These are phyloP conservation scores for Salvia splendens DNA, from an alignment of 257 asterid species.

Conservation along the genomic window DNA sequence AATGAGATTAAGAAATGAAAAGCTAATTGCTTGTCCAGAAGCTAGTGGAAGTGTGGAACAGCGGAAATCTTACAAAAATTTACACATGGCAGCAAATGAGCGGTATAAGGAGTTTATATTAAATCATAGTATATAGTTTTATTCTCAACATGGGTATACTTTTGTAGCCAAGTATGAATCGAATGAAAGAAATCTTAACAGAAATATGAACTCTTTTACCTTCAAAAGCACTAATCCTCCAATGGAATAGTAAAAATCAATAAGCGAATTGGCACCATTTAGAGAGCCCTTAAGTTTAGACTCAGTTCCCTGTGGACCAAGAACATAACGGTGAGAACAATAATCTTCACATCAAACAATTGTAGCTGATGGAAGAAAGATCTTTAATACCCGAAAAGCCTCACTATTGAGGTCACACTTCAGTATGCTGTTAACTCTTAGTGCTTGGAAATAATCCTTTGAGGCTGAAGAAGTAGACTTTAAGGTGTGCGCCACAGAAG, in stretches of 20 bases:
- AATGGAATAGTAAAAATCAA: slow-evolving; percentile 68
- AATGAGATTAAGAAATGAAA: not conserved
- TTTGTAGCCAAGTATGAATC: not conserved
- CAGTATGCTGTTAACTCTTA: slow-evolving; percentile 64
- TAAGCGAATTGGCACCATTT: slow-evolving; percentile 58
- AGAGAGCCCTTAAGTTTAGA: slow-evolving; percentile 64
- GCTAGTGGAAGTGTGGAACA: slow-evolving; percentile 12
- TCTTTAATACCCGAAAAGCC: slow-evolving; percentile 52
- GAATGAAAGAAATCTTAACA: not conserved
- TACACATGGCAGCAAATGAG: not conserved
- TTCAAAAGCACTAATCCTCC: slow-evolving; percentile 71
- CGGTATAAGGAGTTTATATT: not conserved
- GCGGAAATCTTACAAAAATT: not conserved
- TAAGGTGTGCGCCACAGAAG: slow-evolving; percentile 57
- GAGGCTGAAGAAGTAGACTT: slow-evolving; percentile 54
- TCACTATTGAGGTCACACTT: slow-evolving; percentile 66
- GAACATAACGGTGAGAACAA: slow-evolving; percentile 16
- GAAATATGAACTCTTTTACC: slow-evolving; percentile 45
- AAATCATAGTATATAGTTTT: not conserved
- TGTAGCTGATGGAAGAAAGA: slow-evolving; percentile 16
- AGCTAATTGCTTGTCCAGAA: slow-evolving; percentile 6
- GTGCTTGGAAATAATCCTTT: slow-evolving; percentile 70
- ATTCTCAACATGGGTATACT: slow-evolving; percentile 23
- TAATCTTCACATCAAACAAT: slow-evolving; percentile 13
- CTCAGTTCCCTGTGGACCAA: slow-evolving; percentile 56